phyloP scores from a whole-genome alignment of 139 green algal genomes.

The Chlamydomonas applanata region DNA sequence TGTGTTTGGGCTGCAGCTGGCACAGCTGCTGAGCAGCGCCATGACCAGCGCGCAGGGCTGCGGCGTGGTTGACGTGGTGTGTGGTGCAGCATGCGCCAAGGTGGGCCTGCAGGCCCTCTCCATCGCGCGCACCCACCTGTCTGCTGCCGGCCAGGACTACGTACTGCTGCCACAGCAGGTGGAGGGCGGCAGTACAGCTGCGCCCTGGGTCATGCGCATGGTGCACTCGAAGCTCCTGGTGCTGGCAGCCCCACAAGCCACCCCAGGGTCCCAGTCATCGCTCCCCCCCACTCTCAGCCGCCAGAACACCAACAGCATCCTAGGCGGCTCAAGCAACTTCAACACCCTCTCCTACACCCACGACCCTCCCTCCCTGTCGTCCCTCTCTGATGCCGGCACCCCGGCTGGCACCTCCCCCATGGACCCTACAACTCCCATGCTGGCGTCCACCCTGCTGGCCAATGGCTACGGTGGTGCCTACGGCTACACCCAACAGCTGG shows the following conservation, averaged over 20 bases:
- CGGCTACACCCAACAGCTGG: neutral
- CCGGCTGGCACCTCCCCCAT: no score
- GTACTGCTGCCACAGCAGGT: conserved; percentile 18
- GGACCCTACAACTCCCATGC: no score
- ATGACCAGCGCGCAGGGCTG: neutral
- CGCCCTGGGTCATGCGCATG: neutral
- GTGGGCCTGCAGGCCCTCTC: conserved; percentile 36
- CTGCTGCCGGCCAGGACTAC: conserved; percentile 22
- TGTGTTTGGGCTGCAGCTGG: conserved; percentile 21
- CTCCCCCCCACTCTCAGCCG: conserved; percentile 12
- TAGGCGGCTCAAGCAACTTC: conserved; percentile 11
- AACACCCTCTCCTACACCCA: conserved; percentile 13
- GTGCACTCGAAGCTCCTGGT: neutral
- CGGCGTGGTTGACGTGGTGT: conserved; percentile 27
- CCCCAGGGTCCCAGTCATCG: no score
- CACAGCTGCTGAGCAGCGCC: neutral
- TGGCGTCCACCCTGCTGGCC: neutral
- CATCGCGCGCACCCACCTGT: conserved; percentile 29
- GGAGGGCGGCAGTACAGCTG: neutral
- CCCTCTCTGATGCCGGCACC: no score
- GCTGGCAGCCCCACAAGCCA: neutral
- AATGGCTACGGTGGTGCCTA: no score
- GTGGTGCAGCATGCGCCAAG: conserved; percentile 13
- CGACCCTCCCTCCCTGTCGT: neutral
- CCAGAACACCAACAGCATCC: conserved; percentile 16